A percentile compares a stretch with the other conserved stretches of the same genome.
These are phyloP conservation scores for Pythium scleroteichum DNA, from an alignment of 352 stramenopile species.

Conservation along the genomic window DNA sequence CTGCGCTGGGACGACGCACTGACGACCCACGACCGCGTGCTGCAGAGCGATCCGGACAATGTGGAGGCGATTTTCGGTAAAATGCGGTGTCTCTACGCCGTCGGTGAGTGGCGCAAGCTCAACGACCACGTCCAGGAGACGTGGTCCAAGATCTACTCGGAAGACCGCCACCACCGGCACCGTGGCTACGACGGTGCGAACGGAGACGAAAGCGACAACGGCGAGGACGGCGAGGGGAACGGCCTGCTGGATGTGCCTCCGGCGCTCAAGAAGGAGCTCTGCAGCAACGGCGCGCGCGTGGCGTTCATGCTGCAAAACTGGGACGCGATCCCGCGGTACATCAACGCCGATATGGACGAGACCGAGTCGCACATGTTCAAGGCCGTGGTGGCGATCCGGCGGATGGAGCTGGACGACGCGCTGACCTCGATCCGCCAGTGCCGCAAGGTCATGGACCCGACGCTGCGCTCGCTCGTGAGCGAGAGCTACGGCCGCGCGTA, in stretches of 20 bases:
- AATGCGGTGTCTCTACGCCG: conserved; percentile 98
- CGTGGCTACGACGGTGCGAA: conserved; percentile 28
- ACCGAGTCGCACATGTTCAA: conserved; percentile 85
- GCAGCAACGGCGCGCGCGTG: conserved; percentile 76
- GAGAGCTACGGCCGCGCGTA: conserved; percentile 98
- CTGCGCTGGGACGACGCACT: conserved; percentile 97
- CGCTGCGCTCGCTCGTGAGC: conserved; percentile 96
- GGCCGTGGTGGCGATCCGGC: conserved; percentile 93
- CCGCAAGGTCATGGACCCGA: conserved; percentile 94
- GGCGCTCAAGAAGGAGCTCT: conserved; percentile 83
- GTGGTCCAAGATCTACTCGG: conserved; percentile 85
- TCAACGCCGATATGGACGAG: conserved; percentile 88
- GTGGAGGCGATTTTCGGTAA: conserved; percentile 97
- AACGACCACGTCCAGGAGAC: conserved; percentile 91
- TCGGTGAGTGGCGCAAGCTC: conserved; percentile 96
- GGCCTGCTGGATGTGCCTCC: conserved; percentile 73
- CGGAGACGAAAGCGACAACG: conserved; percentile 15
- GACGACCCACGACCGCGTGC: conserved; percentile 90
- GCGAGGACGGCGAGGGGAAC: conserved; percentile 42
- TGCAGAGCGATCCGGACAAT: conserved; percentile 74
- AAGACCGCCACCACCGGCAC: conserved; percentile 27
- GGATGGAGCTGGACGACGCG: conserved; percentile 92
- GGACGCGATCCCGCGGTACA: conserved; percentile 82
- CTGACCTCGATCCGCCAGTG: conserved; percentile 92
- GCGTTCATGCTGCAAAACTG: conserved; percentile 86